Evolutionary conservation across 345 rosid genomes (phyloP).

Genomic region (Euclidium syriacum): DNA sequence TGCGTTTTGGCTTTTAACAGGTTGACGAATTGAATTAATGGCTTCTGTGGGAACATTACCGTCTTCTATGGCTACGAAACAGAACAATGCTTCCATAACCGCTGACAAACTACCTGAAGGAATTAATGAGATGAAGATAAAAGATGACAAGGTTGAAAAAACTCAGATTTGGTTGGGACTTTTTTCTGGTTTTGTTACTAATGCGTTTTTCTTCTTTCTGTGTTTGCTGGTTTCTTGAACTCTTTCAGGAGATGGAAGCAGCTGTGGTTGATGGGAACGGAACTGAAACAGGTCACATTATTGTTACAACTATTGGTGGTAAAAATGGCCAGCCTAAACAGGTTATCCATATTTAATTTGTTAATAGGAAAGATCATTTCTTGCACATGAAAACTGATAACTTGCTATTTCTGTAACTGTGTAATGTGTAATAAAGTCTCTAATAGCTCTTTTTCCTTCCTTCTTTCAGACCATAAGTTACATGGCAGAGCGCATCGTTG

Average conservation of each 20-base stretch:
- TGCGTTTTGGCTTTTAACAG: conserved; percentile 6
- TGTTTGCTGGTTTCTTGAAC: background rate
- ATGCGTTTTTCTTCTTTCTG: background rate
- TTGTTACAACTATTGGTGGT: conserved; percentile 81
- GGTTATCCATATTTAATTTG: conserved; percentile 28
- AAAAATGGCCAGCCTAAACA: conserved; percentile 78
- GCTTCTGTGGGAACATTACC: conserved; percentile 29
- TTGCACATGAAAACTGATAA: background rate
- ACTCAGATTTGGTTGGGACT: background rate
- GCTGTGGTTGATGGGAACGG: conserved; percentile 83
- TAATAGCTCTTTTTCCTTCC: background rate
- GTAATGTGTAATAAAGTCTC: background rate
- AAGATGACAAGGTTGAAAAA: conserved; percentile 47
- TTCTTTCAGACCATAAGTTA: conserved; percentile 73
- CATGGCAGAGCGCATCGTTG: conserved; percentile 97
- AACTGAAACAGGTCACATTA: conserved; percentile 79
- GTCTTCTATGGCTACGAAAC: conserved; percentile 21
- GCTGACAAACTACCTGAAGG: conserved; percentile 49
- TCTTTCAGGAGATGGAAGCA: conserved; percentile 75
- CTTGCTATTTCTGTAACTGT: background rate
- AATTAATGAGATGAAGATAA: conserved; percentile 62
- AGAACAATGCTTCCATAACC: conserved; percentile 15
- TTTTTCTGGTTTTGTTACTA: background rate
- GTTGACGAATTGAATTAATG: conserved; percentile 11
- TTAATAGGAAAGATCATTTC: background rate